Conservation (phyloP, 2,329 filamentous ascomycete genomes). For the Apiospora rasikravindrae region DNA sequence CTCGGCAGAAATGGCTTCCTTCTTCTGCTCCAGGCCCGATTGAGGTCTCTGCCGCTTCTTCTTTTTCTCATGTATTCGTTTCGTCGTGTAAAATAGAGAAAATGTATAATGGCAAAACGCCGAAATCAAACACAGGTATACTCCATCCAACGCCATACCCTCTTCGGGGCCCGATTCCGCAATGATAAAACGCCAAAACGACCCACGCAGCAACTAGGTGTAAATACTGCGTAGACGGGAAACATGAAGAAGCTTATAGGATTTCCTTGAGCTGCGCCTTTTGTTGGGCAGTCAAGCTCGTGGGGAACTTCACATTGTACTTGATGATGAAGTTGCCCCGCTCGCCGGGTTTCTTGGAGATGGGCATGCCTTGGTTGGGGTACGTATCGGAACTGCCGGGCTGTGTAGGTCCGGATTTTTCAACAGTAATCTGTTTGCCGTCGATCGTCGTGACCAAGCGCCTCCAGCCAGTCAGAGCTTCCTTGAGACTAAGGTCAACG, state of each 20-base stretch:
- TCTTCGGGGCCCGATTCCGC: not conserved
- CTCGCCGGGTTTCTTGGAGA: slow-evolving; percentile 84
- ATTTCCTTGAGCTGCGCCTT: slow-evolving; percentile 84
- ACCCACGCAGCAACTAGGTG: not conserved
- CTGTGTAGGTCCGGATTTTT: slow-evolving; percentile 82
- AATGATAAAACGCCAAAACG: not conserved
- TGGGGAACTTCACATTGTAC: slow-evolving; percentile 93
- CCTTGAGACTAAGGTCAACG: slow-evolving; percentile 85
- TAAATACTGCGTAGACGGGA: not conserved
- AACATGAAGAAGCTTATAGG: slow-evolving; percentile 53
- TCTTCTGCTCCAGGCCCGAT: not conserved
- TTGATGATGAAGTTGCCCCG: slow-evolving; percentile 88
- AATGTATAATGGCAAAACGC: not conserved
- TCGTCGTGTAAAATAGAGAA: not conserved
- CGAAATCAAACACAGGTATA: not conserved
- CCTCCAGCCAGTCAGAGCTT: slow-evolving; percentile 92
- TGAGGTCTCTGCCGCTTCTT: not conserved
- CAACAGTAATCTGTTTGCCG: slow-evolving; percentile 79
- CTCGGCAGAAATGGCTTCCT: not conserved
- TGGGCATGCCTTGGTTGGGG: slow-evolving; percentile 89
- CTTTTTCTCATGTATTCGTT: slow-evolving; percentile 12
- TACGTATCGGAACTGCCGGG: slow-evolving; percentile 83
- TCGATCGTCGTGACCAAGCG: slow-evolving; percentile 94
- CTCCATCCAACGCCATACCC: slow-evolving; percentile 7
- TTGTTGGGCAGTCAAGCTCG: slow-evolving; percentile 74